phyloP scores from a whole-genome alignment of 1,284 basidiomycete genomes.

The Malassezia pachydermatis region DNA sequence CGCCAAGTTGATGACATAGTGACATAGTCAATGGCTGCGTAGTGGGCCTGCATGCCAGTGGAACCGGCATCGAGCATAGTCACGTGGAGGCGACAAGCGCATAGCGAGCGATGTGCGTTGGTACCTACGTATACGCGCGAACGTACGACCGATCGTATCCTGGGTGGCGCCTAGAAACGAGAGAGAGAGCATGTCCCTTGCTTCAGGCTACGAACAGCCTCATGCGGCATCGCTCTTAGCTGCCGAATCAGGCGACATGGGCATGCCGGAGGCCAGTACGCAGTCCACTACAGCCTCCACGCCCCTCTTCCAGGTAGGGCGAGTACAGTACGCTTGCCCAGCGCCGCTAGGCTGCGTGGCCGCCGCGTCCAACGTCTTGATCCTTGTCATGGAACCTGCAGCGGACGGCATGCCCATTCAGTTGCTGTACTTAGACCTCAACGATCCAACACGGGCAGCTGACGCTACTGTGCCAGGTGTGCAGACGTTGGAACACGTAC shows the following conservation, averaged over 20 bases:
- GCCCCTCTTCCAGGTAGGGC: constrained; percentile 43
- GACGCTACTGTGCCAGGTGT: constrained; percentile 40
- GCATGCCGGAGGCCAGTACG: not conserved
- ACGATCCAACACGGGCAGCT: constrained; percentile 36
- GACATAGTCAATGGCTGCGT: no score
- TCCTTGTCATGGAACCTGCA: constrained; percentile 30
- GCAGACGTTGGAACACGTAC: constrained; percentile 15
- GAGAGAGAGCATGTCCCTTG: no score
- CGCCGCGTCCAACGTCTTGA: constrained; percentile 40
- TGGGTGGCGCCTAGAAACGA: no score
- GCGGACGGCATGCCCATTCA: constrained; percentile 23
- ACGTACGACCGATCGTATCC: no score
- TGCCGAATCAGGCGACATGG: no score
- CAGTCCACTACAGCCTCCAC: not conserved
- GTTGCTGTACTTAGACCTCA: constrained; percentile 42
- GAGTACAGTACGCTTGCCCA: constrained; percentile 45
- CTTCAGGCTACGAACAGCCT: not conserved
- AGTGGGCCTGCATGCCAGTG: no score
- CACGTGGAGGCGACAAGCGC: no score
- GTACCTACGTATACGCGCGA: no score
- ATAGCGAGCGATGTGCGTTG: no score
- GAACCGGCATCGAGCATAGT: no score
- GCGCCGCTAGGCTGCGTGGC: constrained; percentile 36
- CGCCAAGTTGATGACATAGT: constrained; percentile 19
- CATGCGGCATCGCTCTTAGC: not conserved